These are phyloP conservation scores for Cutaneotrichosporon arboriforme DNA, from an alignment of 1,284 basidiomycete genomes.

Conservation along the genomic window DNA sequence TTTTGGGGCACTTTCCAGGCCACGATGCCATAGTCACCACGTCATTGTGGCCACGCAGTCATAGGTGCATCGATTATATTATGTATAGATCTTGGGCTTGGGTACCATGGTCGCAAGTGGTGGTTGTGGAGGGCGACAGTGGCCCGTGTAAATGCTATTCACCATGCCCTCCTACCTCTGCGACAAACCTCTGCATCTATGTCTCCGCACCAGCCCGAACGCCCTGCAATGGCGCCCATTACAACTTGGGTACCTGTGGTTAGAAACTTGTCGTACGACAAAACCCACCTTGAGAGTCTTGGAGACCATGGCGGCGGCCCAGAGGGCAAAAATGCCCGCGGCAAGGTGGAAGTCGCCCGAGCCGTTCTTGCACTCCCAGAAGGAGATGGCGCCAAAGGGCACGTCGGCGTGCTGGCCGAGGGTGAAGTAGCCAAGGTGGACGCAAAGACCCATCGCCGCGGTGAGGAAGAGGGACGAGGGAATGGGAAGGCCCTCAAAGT, in stretches of 20 bases:
- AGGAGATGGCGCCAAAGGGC: slow-evolving; percentile 64
- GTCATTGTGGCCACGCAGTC: no score
- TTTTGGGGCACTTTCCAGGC: slow-evolving; percentile 26
- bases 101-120: no score
- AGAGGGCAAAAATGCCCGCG: slow-evolving; percentile 65
- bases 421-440: slow-evolving; percentile 73
- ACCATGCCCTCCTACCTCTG: no score
- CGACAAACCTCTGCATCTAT: no score
- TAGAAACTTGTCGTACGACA: neutral
- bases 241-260: slow-evolving; percentile 17
- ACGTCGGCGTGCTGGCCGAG: slow-evolving; percentile 44
- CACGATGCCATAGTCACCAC: neutral
- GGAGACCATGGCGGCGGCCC: slow-evolving; percentile 92
- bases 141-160: no score
- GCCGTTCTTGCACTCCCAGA: slow-evolving; percentile 68
- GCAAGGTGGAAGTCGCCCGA: slow-evolving; percentile 73
- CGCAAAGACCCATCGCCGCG: slow-evolving; percentile 72
- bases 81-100: no score
- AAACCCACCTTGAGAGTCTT: slow-evolving; percentile 70
- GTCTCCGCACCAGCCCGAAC: no score
- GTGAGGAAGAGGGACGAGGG: slow-evolving; percentile 84
- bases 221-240: neutral
- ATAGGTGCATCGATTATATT: no score
- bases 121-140: no score
- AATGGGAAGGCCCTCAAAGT: slow-evolving; percentile 97